A percentile compares a stretch with the other conserved stretches of the same genome.
Evolutionary conservation across 305 asterid species (phyloP).

Genomic region (Fraxinus floribunda): DNA sequence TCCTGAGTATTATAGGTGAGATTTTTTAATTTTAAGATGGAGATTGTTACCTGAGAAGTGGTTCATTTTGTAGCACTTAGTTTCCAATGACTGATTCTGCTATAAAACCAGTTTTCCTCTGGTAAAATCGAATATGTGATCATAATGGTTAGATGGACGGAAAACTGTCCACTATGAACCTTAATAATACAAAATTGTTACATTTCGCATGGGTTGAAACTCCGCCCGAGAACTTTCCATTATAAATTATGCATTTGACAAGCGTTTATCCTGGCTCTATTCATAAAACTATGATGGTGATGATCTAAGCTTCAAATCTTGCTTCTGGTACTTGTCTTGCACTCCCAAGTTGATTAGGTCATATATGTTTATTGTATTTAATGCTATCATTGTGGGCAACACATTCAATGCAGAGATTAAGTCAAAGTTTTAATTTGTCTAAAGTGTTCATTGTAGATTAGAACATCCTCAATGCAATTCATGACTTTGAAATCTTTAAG

Average conservation of each 20-base stretch:
- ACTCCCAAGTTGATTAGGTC: background rate
- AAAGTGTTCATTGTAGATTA: background rate
- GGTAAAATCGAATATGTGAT: background rate
- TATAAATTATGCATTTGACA: background rate
- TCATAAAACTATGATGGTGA: background rate
- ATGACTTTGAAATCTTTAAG: background rate
- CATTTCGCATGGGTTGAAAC: background rate
- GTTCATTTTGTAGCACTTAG: too few relatives aligned
- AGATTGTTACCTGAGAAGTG: background rate
- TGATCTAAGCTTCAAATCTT: background rate
- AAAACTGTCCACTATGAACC: background rate
- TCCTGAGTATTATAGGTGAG: background rate
- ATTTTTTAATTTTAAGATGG: background rate
- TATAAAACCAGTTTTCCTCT: background rate
- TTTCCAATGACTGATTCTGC: too few relatives aligned
- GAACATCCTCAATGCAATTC: background rate
- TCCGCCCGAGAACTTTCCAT: background rate
- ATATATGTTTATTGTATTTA: background rate
- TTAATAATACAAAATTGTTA: background rate
- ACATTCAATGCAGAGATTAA: background rate
- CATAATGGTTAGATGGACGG: too few relatives aligned
- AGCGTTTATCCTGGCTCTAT: background rate
- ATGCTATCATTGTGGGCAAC: background rate
- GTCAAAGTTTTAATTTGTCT: background rate
- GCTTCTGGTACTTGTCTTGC: background rate